Evolutionary conservation across 495 filamentous ascomycete genomes (phyloP).

Genomic region (Rostrohypoxylon terebratum): DNA sequence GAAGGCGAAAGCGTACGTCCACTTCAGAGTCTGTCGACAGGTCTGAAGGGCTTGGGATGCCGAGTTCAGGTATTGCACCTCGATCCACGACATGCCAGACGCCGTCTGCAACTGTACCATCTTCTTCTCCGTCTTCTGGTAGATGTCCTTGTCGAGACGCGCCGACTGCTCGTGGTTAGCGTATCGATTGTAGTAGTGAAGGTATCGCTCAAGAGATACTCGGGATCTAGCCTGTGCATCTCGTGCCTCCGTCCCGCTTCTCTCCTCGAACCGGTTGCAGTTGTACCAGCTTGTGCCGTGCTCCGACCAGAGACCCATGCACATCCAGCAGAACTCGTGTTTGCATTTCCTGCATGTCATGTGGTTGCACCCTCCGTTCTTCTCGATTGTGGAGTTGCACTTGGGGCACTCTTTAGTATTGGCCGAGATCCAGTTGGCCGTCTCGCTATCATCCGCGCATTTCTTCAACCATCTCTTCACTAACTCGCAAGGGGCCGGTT

Average conservation of each 20-base stretch:
- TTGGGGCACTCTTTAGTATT: slow-evolving; percentile 98
- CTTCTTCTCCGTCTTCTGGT: slow-evolving; percentile 96
- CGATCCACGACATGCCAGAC: slow-evolving; percentile 98
- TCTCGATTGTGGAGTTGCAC: slow-evolving; percentile 96
- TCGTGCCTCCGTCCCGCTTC: slow-evolving; percentile 87
- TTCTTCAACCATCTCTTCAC: slow-evolving; percentile 99
- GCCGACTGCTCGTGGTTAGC: slow-evolving; percentile 99
- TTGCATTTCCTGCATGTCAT: slow-evolving; percentile 99
- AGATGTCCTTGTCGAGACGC: slow-evolving; percentile 95
- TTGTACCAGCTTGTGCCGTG: slow-evolving; percentile 99
- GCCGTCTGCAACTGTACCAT: slow-evolving; percentile 94
- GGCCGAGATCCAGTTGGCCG: slow-evolving; percentile 98
- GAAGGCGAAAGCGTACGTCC: slow-evolving; percentile 99
- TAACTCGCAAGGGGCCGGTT: slow-evolving; percentile 88
- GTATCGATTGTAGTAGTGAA: slow-evolving; percentile 99
- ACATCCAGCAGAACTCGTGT: slow-evolving; percentile 99
- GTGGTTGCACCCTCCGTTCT: slow-evolving; percentile 99
- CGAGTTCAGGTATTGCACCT: slow-evolving; percentile 94
- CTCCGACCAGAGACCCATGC: slow-evolving; percentile 98
- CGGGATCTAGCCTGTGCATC: slow-evolving; percentile 91
- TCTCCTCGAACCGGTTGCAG: slow-evolving; percentile 97
- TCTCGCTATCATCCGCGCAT: slow-evolving; percentile 98
- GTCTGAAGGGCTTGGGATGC: slow-evolving; percentile 95
- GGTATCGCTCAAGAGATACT: slow-evolving; percentile 89
- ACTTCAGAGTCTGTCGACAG: slow-evolving; percentile 96